These are phyloP conservation scores for Elasticomyces elasticus DNA, from an alignment of 495 filamentous ascomycete genomes.

Conservation along the genomic window DNA sequence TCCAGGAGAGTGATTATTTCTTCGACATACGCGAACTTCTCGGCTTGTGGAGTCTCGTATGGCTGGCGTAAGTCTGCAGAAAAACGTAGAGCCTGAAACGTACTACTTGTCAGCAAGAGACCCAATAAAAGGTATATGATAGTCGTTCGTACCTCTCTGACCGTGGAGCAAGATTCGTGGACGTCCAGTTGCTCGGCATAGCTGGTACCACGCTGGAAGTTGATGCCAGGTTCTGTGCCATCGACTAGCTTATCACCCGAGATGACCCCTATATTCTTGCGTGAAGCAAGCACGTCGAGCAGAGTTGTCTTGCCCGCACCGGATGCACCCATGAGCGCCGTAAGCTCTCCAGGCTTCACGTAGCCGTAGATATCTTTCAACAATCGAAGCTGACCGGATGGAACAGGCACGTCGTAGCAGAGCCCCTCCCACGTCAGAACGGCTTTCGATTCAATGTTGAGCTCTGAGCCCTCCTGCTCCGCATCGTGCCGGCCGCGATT, in stretches of 20 bases:
- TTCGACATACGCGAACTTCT: conserved; percentile 79
- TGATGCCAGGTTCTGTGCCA: conserved; percentile 51
- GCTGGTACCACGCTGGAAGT: conserved; percentile 69
- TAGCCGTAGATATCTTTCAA: conserved; percentile 67
- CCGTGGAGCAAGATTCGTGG: conserved; percentile 66
- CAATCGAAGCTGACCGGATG: conserved; percentile 55
- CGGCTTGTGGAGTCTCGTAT: conserved; percentile 51
- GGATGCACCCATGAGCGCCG: conserved; percentile 74
- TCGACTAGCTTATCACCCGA: conserved; percentile 66
- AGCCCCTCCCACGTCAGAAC: conserved; percentile 45
- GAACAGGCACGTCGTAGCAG: conserved; percentile 58
- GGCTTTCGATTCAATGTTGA: conserved; percentile 57
- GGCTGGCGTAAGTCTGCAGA: conserved; percentile 75
- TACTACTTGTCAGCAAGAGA: conserved; percentile 30
- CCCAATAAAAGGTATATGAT: not conserved
- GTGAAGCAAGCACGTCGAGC: conserved; percentile 63
- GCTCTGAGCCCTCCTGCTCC: conserved; percentile 40
- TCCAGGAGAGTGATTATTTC: conserved; percentile 70
- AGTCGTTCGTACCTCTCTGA: conserved; percentile 41
- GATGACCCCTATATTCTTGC: conserved; percentile 73
- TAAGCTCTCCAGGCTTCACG: conserved; percentile 67
- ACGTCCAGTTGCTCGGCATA: conserved; percentile 81
- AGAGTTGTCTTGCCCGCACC: conserved; percentile 84
- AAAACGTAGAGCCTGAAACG: conserved; percentile 60
- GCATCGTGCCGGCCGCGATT: conserved; percentile 40